These are phyloP conservation scores for Metarhizium sp. DNA, from an alignment of 2,329 filamentous ascomycete species.

Conservation along the genomic window DNA sequence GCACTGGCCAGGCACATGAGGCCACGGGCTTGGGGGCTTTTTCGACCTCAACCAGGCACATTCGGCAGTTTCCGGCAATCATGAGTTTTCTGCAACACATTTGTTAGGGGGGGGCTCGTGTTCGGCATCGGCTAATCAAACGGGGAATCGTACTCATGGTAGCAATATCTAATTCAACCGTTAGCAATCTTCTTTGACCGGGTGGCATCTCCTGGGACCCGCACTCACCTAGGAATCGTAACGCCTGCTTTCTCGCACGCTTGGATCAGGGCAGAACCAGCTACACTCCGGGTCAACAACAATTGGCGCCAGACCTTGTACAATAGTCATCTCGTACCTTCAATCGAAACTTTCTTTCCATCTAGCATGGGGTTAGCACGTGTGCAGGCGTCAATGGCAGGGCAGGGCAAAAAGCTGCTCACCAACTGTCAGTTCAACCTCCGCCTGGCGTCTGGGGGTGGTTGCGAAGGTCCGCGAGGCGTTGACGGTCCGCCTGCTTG, in stretches of 20 bases:
- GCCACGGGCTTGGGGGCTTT: slow-evolving; percentile 92
- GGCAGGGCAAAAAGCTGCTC: slow-evolving; percentile 16
- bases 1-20: slow-evolving; percentile 97
- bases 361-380: slow-evolving; percentile 45
- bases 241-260: slow-evolving; percentile 96
- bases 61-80: slow-evolving; percentile 99
- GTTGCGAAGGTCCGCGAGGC: slow-evolving; percentile 74
- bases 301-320: slow-evolving; percentile 8
- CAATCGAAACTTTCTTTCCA: slow-evolving; percentile 96
- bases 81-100: slow-evolving; percentile 68
- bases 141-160: slow-evolving; percentile 70
- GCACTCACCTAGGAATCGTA: slow-evolving; percentile 67
- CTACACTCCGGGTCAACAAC: slow-evolving; percentile 41
- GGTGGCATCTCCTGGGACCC: background rate
- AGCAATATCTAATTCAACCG: slow-evolving; percentile 69
- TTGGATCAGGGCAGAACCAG: slow-evolving; percentile 94
- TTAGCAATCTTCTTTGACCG: background rate
- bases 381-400: slow-evolving; percentile 19
- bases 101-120: slow-evolving; percentile 30
- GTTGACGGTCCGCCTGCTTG: slow-evolving; percentile 46
- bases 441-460: slow-evolving; percentile 67
- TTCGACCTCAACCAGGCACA: slow-evolving; percentile 98
- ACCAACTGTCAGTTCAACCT: slow-evolving; percentile 97
- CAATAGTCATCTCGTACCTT: slow-evolving; percentile 53
- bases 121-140: slow-evolving; percentile 12